Conservation (phyloP, 2,329 filamentous ascomycete genomes). For the Pseudogymnoascus sp. region DNA sequence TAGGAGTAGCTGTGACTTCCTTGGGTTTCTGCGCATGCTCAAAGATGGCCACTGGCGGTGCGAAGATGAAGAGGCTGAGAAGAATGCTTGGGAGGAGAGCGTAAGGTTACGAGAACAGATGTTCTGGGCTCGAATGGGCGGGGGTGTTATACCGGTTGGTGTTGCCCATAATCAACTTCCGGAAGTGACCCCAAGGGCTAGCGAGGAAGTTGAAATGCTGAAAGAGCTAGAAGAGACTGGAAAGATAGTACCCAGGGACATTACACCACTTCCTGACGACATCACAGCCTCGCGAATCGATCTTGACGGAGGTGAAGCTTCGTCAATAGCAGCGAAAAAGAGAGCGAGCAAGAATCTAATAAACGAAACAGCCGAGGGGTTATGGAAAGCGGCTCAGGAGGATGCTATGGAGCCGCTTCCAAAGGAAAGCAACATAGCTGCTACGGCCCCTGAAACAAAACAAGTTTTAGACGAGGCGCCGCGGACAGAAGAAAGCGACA, state of each 20-base stretch:
- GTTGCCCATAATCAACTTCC: constrained; percentile 17
- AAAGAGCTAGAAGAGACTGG: constrained; percentile 24
- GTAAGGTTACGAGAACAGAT: constrained; percentile 84
- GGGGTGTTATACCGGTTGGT: constrained; percentile 65
- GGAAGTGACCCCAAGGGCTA: constrained; percentile 20
- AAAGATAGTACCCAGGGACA: constrained; percentile 23
- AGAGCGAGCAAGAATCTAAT: constrained; percentile 1
- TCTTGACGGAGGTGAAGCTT: neutral
- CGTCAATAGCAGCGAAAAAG: neutral
- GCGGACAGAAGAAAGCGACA: constrained; percentile 11
- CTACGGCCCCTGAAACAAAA: neutral
- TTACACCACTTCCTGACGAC: constrained; percentile 20
- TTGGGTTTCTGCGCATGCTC: constrained; percentile 83
- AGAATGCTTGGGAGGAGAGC: constrained; percentile 89
- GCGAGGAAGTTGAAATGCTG: constrained; percentile 21
- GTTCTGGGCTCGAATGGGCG: constrained; percentile 93
- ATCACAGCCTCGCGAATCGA: neutral
- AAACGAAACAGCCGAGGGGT: constrained; percentile 12
- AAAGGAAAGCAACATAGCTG: neutral
- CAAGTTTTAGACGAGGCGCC: neutral
- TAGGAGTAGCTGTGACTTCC: constrained; percentile 82
- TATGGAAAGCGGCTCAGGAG: constrained; percentile 14
- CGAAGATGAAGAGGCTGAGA: constrained; percentile 75
- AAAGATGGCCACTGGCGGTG: constrained; percentile 87
- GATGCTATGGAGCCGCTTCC: constrained; percentile 11